Percentiles rank a stretch among this genome's conserved stretches.
Conservation (phyloP, 2,329 filamentous ascomycete genomes). For the Hawksworthiomyces lignivorus region DNA sequence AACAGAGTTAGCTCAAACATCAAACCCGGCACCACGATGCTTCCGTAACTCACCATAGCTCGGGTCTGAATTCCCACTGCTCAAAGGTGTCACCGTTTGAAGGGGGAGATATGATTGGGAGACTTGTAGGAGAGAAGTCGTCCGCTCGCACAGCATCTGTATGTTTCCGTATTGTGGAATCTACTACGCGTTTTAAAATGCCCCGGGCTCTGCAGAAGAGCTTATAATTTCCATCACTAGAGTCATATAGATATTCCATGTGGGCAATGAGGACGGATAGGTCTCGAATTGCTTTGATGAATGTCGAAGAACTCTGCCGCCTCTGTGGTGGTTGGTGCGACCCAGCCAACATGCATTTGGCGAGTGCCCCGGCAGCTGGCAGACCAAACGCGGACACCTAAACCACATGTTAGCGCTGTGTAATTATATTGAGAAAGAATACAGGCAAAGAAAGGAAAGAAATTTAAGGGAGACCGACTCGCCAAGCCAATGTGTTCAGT, state of each 20-base stretch:
- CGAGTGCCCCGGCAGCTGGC: slow-evolving; percentile 7
- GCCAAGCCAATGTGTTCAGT: slow-evolving; percentile 8
- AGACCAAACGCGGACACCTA: slow-evolving; percentile 3
- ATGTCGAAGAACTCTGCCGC: not conserved
- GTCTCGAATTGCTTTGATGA: slow-evolving; percentile 4
- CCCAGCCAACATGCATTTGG: slow-evolving; percentile 3
- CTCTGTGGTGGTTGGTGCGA: not conserved
- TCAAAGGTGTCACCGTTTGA: not conserved
- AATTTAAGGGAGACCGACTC: not conserved
- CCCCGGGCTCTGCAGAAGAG: slow-evolving; percentile 8
- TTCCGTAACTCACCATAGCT: slow-evolving; percentile 15
- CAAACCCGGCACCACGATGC: slow-evolving; percentile 27
- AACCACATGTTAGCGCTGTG: no score
- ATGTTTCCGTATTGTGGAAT: not conserved
- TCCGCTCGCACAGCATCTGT: not conserved
- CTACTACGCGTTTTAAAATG: slow-evolving; percentile 1
- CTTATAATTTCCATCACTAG: slow-evolving; percentile 9
- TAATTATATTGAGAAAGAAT: no score
- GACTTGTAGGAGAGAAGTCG: not conserved
- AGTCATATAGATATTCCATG: slow-evolving; percentile 8
- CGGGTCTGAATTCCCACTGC: slow-evolving; percentile 2
- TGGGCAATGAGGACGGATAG: slow-evolving; percentile 7
- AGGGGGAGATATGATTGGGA: not conserved
- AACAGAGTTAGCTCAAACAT: no score
- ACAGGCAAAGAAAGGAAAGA: no score